Conservation (phyloP, 352 stramenopile species). For the Phytophthora kernoviae region DNA sequence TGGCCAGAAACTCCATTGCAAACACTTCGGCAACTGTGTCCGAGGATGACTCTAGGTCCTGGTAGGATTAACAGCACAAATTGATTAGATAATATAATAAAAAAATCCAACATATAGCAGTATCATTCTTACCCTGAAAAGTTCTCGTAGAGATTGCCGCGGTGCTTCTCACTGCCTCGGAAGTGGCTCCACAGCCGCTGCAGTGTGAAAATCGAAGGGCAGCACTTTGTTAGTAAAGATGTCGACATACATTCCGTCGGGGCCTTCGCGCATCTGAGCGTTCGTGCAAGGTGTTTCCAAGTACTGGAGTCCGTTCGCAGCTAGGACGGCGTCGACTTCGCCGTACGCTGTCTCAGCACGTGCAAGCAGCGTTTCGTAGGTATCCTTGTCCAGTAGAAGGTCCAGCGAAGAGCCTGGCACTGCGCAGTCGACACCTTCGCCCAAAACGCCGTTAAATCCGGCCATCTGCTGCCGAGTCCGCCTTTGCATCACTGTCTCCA, state of each 20-base stretch:
- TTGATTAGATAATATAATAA: conserved; percentile 6
- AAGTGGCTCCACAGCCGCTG: conserved; percentile 52
- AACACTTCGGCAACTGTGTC: conserved; percentile 46
- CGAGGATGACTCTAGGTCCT: conserved; percentile 42
- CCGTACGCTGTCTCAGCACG: conserved; percentile 34
- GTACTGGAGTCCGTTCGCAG: conserved; percentile 44
- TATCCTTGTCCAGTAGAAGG: conserved; percentile 39
- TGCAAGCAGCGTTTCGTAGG: conserved; percentile 38
- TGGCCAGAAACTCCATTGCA: conserved; percentile 39
- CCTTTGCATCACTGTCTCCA: conserved; percentile 44
- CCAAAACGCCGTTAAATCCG: conserved; percentile 33
- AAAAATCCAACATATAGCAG: neutral
- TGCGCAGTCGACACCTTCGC: conserved; percentile 12
- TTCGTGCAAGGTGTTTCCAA: conserved; percentile 36
- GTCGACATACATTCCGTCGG: conserved; percentile 42
- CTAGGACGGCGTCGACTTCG: conserved; percentile 44
- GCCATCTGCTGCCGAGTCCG: conserved; percentile 37
- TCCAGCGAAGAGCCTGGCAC: conserved; percentile 28
- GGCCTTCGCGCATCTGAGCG: conserved; percentile 40
- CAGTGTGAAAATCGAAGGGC: conserved; percentile 49
- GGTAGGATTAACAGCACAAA: neutral
- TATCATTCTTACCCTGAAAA: conserved; percentile 33
- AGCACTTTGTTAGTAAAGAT: conserved; percentile 57
- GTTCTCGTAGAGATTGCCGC: conserved; percentile 47
- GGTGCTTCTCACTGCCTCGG: conserved; percentile 47